A percentile compares a stretch with the other conserved stretches of the same genome.
Evolutionary conservation across 148 eudicot genomes (phyloP).

Genomic region (Cornus controversa): DNA sequence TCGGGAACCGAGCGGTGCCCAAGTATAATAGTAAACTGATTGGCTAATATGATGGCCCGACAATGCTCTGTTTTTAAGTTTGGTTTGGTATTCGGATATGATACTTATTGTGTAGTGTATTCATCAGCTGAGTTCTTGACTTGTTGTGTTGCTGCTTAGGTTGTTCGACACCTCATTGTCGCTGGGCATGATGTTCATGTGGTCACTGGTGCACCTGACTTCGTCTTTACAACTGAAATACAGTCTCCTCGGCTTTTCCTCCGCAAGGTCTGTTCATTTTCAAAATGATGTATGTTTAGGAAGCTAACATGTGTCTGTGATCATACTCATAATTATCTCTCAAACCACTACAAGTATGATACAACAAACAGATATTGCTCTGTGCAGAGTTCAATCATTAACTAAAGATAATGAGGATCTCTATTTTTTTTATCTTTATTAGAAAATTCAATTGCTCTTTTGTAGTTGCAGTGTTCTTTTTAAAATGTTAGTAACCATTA

Average conservation of each 20-base stretch:
- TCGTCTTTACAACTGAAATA: constrained; percentile 91
- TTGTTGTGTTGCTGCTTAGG: constrained; percentile 44
- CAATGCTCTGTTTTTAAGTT: no score
- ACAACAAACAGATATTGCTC: background rate
- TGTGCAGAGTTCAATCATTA: background rate
- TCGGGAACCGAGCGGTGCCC: no score
- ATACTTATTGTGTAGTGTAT: no score
- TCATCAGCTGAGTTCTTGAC: background rate
- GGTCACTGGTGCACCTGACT: constrained; percentile 97
- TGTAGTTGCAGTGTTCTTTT: background rate
- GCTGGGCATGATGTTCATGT: constrained; percentile 97
- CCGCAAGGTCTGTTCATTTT: constrained; percentile 62
- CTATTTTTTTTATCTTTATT: background rate
- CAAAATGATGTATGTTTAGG: background rate
- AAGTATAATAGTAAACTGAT: no score
- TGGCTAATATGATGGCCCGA: no score
- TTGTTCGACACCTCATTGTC: constrained; percentile 78
- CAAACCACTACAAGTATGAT: background rate
- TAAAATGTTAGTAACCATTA: background rate
- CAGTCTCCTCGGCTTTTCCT: constrained; percentile 88
- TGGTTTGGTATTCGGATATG: no score
- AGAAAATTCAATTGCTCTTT: background rate
- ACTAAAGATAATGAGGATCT: background rate
- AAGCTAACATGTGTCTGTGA: background rate
- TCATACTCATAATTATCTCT: background rate